phyloP scores from a whole-genome alignment of 78 protist species.

The Trichosphaerium sp. region DNA sequence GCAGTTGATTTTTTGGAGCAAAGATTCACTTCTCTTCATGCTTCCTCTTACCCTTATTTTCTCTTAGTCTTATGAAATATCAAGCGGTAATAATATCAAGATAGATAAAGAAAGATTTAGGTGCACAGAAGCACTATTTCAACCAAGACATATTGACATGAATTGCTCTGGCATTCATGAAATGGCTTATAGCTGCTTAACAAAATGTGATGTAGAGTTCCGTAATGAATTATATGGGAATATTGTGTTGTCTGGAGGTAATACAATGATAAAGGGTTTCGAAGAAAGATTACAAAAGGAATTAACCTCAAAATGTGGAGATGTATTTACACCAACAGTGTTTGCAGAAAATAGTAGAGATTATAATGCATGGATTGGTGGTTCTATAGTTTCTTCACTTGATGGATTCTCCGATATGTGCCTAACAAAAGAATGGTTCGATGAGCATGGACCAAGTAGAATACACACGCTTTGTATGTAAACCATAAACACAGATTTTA shows the following conservation, averaged over 20 bases:
- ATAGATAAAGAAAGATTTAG: constrained; percentile 25
- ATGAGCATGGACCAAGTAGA: constrained; percentile 36
- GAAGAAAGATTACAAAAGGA: constrained; percentile 25
- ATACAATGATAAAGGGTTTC: constrained; percentile 40
- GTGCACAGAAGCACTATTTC: constrained; percentile 41
- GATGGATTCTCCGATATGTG: constrained; percentile 39
- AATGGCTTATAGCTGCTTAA: not conserved
- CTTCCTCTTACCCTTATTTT: not conserved
- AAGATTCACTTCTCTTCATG: too few relatives aligned
- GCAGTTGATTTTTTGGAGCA: too few relatives aligned
- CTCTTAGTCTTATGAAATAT: constrained; percentile 13
- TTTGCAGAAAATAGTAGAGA: constrained; percentile 42
- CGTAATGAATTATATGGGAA: constrained; percentile 23
- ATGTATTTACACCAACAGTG: too few relatives aligned
- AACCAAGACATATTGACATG: constrained; percentile 5
- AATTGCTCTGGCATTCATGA: constrained; percentile 35
- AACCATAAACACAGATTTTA: not conserved
- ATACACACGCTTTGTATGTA: constrained; percentile 11
- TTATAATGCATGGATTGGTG: constrained; percentile 58
- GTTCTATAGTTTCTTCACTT: constrained; percentile 52
- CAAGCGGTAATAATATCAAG: constrained; percentile 28
- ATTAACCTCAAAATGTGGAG: constrained; percentile 26
- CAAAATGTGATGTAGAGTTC: constrained; percentile 27
- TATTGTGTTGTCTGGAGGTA: constrained; percentile 44
- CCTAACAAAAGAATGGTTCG: constrained; percentile 37